Percentiles rank a stretch among this genome's conserved stretches.
Evolutionary conservation across 306 rosid genomes (phyloP).

Genomic region (Rubus idaeus): DNA sequence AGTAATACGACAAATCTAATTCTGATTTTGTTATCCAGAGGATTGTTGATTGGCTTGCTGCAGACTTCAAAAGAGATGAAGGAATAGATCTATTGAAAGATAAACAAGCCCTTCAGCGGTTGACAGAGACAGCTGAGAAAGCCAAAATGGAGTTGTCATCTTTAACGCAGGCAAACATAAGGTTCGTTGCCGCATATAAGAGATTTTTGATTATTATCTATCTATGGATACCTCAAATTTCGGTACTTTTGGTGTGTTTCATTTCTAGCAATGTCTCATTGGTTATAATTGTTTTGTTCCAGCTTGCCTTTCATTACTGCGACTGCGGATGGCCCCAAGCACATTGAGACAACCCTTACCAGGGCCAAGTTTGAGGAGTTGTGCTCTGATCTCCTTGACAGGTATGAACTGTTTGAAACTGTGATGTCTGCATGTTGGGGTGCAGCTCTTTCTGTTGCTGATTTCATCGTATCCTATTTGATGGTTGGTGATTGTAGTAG

Average conservation of each 20-base stretch:
- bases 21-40: conserved; percentile 43
- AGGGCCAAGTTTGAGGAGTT: conserved; percentile 88
- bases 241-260: not conserved
- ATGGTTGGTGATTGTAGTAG: not conserved
- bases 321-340: conserved; percentile 91
- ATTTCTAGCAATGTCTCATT: not conserved
- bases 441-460: not conserved
- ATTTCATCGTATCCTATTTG: not conserved
- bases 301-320: conserved; percentile 96
- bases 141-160: conserved; percentile 95
- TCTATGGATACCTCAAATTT: not conserved
- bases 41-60: conserved; percentile 86
- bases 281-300: conserved; percentile 19
- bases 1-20: not conserved
- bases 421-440: not conserved
- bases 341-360: conserved; percentile 82
- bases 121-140: conserved; percentile 92
- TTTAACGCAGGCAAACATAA: conserved; percentile 77
- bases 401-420: conserved; percentile 38
- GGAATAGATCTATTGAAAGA: conserved; percentile 88
- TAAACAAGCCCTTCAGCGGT: conserved; percentile 94
- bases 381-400: conserved; percentile 87
- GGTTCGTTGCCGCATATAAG: conserved; percentile 32
- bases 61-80: conserved; percentile 68
- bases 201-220: not conserved